Base-by-base conservation (phyloP, 2,329 filamentous ascomycete species). In the Epichloe coenophiala region DNA sequence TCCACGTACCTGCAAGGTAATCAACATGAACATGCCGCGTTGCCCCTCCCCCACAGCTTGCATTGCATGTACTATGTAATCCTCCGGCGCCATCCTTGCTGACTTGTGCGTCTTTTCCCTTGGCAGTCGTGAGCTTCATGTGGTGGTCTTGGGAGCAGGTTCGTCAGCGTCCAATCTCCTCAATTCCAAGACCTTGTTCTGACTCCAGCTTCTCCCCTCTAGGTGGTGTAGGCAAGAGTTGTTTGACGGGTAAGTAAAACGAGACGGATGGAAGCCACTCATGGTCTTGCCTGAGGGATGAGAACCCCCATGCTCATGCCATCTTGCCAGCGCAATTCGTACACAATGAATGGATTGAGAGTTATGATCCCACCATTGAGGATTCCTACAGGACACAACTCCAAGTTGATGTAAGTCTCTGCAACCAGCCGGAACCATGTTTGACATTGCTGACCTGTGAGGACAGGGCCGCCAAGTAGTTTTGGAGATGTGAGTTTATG, bases 201-300 rank as follows among this genome's bases (percentile, higher is more conserved):
- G 60, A 69, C 61, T 60, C 52, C 49, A 47, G 51, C 50, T 52
- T 59, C 51, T 11, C 37, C 40, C 15, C 3, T 45, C n/a, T 66
- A 88, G 86, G 88, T 70, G 88, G 88, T 66, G 88, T 95, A 63
- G 88, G 88, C 55, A 95, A 95, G 71, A 94, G 88, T 67, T 94
- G 88, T 74, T 74, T 95, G 60, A 95, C 88, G 67, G 87, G 88
- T 93, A 74, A 65, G 73, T 65, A 4, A 12, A 33, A 4, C 5
- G 27, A 45, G 36, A 49, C 37, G 11, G 4, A 12, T 23, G 33
- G 15, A 38, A 38, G 9, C 15, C n/a, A 15, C 23, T 15, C 3
- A 9, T 40, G 37, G 23, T 23, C 6, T 38, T n/a, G 19, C 45
- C 21, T 11, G 2, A 31, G 9, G 7, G 15, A 7, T 41, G 36